phyloP scores from a whole-genome alignment of 805 yeast species.

The Pichia kluyveri region DNA sequence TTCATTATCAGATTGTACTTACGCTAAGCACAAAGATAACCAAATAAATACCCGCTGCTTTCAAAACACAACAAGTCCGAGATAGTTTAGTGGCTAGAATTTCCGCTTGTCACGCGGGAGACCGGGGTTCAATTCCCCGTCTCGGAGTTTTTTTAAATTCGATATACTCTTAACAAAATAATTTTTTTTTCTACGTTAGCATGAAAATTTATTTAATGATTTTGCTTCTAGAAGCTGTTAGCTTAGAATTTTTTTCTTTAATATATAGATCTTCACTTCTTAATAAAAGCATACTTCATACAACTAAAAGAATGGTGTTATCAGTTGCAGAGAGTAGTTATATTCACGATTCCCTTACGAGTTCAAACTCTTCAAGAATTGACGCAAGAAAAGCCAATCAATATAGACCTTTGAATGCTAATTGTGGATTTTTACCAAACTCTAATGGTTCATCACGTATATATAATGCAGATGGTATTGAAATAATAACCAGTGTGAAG shows the following conservation, averaged over 20 bases:
- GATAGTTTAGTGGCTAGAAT: constrained; percentile 35
- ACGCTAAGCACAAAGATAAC: too few species aligned
- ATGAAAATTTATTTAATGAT: too few species aligned
- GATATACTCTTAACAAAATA: not conserved
- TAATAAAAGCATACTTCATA: too few species aligned
- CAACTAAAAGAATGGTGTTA: constrained; percentile 38
- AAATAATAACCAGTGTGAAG: constrained; percentile 87
- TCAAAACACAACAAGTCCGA: constrained; percentile 18
- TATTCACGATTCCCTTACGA: constrained; percentile 62
- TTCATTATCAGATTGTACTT: too few species aligned
- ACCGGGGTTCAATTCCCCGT: constrained; percentile 37
- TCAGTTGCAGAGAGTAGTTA: constrained; percentile 74
- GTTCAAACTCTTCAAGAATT: constrained; percentile 57
- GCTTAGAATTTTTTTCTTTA: not conserved
- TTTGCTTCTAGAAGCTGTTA: too few species aligned
- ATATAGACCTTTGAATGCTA: constrained; percentile 80
- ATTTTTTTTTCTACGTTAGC: not conserved
- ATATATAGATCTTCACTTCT: too few species aligned
- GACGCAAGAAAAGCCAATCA: constrained; percentile 73
- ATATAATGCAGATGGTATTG: constrained; percentile 81
- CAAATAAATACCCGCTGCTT: too few species aligned
- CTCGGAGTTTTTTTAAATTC: constrained; percentile 23
- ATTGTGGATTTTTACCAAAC: constrained; percentile 69
- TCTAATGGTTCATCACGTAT: constrained; percentile 92
- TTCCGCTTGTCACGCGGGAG: constrained; percentile 37